Evolutionary conservation across 345 rosid species (phyloP), one percentile per base, ranked within the genome.

Genomic region (Eutrema heterophyllum): DNA sequence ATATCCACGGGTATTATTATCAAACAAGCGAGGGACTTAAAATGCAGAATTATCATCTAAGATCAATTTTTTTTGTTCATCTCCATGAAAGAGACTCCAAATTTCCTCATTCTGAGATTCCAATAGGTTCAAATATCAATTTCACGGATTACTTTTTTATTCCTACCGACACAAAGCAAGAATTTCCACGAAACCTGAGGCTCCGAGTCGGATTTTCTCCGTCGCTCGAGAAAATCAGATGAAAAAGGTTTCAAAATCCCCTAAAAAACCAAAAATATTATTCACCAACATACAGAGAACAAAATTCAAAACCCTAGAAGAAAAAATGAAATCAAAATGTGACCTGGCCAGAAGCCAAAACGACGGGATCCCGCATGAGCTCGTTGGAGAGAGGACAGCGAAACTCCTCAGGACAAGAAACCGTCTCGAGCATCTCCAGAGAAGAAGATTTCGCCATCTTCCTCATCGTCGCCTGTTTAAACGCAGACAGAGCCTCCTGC

Each of bases 311-410:
- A 73, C 29, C 56, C n/a, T 43, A 63, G 9, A 27, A 24, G 14
- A 51, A 44, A 27, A 30, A 35, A 71, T 9, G 0, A 36, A 53
- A 29, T 12, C 33, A 44, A 41, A 68, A 57, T 50, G 46, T 26
- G 50, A 95, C 99, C 98, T 81, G 91, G 9, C 98, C 99, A 24
- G 99, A 83, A 50, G 94, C 79, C 78, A 95, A 74, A 81, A 95
- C 82, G 36, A 95, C 97, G 43, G 98, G 99, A 86, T 95, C 98
- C 75, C 84, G 81, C 99, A 92, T 95, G 68, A 95, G 69, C 50
- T 95, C 97, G 9, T 84, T 86, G 16, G 99, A 95, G 24, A 95
- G 79, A 29, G 97, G 97, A 64, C 98, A 95, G 71, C 81, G 84
- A 66, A 87, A 90, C 82, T 87, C 97, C 1, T 88, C 91, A 18